Percentiles rank a stretch among this genome's conserved stretches.
phyloP scores from a whole-genome alignment of 305 asterid species.

The Withania somnifera region DNA sequence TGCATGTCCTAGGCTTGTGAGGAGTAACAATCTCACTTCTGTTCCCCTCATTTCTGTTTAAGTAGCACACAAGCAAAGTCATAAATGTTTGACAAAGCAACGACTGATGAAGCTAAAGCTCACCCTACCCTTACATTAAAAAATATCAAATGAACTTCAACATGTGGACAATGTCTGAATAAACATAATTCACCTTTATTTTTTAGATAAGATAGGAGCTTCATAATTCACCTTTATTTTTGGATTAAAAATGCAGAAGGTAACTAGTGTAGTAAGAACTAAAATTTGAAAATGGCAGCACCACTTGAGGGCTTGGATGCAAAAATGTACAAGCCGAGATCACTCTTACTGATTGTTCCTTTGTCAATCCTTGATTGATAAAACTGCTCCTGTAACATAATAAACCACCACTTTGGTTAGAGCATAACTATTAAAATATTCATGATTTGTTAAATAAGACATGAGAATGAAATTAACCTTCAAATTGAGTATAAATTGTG shows the following conservation, averaged over 20 bases:
- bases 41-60: too few species aligned
- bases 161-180: too few species aligned
- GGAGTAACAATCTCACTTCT: too few species aligned
- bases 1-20: too few species aligned
- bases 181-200: too few species aligned
- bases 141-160: too few species aligned
- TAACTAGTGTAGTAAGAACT: neutral
- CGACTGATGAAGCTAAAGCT: too few species aligned
- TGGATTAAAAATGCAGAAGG: neutral
- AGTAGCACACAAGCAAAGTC: too few species aligned
- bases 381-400: constrained; percentile 54
- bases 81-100: too few species aligned
- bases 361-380: constrained; percentile 69
- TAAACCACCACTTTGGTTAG: neutral
- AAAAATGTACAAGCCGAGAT: constrained; percentile 61
- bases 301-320: constrained; percentile 98
- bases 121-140: too few species aligned
- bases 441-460: neutral
- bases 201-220: too few species aligned
- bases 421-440: neutral
- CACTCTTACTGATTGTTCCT: constrained; percentile 54
- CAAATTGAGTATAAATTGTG: constrained; percentile 76
- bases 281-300: constrained; percentile 67
- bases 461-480: constrained; percentile 37
- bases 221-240: constrained; percentile 5